Evolutionary conservation across 768 basidiomycete genomes (phyloP), one percentile per base, ranked within the genome.

Genomic region (Russula vinacea): DNA sequence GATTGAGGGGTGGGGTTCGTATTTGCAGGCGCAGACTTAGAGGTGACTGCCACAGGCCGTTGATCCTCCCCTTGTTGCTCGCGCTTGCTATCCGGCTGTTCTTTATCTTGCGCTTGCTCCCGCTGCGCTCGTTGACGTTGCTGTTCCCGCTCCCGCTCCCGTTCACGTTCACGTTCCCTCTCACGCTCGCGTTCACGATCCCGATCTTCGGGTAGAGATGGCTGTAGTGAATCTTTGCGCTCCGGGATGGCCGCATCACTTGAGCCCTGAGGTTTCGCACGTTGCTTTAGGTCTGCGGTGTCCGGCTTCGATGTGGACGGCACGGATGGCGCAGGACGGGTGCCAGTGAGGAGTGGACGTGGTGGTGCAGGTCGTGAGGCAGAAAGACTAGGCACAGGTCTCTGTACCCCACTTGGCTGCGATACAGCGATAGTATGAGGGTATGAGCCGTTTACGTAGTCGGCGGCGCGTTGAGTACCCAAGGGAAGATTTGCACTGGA

Each of bases 361-460:
- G 87, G 81, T 24, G 89, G 89, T 0, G 89, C 85, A 5, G 90
- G 82, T 14, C 90, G 79, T 5, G 80, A 80, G 8, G 86, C 78
- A 62, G 86, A 84, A 17, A 80, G 77, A 7, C 62, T 49, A 64
- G 76, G 73, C 7, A 67, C 66, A 26, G 72, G 62, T 50, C 76
- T 78, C 17, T 69, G 60, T 0, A 60, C 60, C 3, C 72, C 55
- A 29, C 69, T 71, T 39, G 73, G 70, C 26, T 74, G 66, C 1
- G 72, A 72, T 45, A 76, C 74, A 26, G 77, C 78, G 16, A 81
- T 76, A 4, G 78, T 75, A 62, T 77, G 77, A 1, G 79, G 72
- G 50, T 80, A 78, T 49, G 77, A 73, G 60, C 83, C 86, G 62
- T 83, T 85, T 42, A 89, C 84, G 16, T 83, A 75, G 69, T 87